phyloP scores from a whole-genome alignment of 768 basidiomycete species.

The Russula abietina region DNA sequence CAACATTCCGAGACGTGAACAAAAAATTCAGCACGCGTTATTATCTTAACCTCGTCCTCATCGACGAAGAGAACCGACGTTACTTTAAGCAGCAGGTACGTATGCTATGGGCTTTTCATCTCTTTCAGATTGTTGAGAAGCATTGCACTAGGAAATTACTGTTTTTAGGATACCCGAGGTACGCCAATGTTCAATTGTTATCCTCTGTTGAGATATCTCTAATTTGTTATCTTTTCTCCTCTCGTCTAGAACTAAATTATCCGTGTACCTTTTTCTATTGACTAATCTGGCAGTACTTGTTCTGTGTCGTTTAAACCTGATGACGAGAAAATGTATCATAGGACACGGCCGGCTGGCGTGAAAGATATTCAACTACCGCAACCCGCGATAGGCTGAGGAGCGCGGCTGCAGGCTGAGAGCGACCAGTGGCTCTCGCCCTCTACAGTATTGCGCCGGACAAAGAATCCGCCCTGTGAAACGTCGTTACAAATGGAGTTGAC shows the following conservation, averaged over 20 bases:
- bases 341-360: neutral
- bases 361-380: neutral
- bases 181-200: slow-evolving; percentile 21
- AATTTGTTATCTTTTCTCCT: too few species aligned
- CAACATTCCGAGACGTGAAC: slow-evolving; percentile 98
- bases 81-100: slow-evolving; percentile 94
- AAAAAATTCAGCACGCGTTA: slow-evolving; percentile 98
- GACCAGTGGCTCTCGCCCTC: neutral
- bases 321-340: neutral
- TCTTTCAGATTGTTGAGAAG: neutral
- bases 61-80: slow-evolving; percentile 95
- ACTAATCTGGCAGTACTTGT: slow-evolving; percentile 12
- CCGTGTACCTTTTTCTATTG: slow-evolving; percentile 4
- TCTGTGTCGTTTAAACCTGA: slow-evolving; percentile 12
- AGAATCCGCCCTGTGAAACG: too few species aligned
- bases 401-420: too few species aligned
- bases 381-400: neutral
- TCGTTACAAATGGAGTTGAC: too few species aligned
- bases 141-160: slow-evolving; percentile 62
- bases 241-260: slow-evolving; percentile 14
- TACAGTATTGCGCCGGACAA: too few species aligned
- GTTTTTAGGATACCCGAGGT: slow-evolving; percentile 88
- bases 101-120: slow-evolving; percentile 14
- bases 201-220: neutral
- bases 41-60: slow-evolving; percentile 94